A percentile compares a stretch with the other conserved stretches of the same genome.
phyloP scores from a whole-genome alignment of 495 filamentous ascomycete genomes.

The Thermochaetoides thermophila region DNA sequence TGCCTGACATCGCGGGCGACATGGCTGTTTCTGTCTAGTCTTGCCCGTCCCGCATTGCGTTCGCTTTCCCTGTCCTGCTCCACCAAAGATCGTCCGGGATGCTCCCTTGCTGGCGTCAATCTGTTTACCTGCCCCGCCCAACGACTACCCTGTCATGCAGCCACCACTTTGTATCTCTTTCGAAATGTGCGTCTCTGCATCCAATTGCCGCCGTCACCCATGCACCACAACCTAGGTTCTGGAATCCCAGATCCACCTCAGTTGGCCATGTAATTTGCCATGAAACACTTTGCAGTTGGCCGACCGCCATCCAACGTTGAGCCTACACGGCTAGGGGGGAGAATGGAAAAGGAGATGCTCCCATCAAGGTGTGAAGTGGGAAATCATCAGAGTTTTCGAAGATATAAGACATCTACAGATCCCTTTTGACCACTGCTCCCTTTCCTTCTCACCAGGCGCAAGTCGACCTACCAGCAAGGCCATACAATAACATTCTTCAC shows the following conservation, averaged over 20 bases:
- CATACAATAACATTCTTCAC: too few relatives aligned
- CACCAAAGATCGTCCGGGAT: slow-evolving; percentile 3
- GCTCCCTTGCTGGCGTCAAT: slow-evolving; percentile 3
- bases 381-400: neutral
- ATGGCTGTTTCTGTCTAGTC: slow-evolving; percentile 5
- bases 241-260: slow-evolving; percentile 1
- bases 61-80: neutral
- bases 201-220: neutral
- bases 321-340: too few relatives aligned
- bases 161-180: neutral
- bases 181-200: neutral
- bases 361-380: too few relatives aligned
- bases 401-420: slow-evolving; percentile 5
- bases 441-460: slow-evolving; percentile 9
- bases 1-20: slow-evolving; percentile 1
- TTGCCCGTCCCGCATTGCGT: slow-evolving; percentile 1
- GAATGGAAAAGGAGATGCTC: too few relatives aligned
- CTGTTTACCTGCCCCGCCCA: neutral
- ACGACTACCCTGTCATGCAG: slow-evolving; percentile 1
- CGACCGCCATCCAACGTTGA: too few relatives aligned
- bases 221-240: neutral
- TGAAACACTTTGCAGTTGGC: slow-evolving; percentile 12
- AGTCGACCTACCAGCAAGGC: slow-evolving; percentile 8
- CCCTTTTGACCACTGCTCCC: neutral
- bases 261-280: slow-evolving; percentile 9